Evolutionary conservation across 2,329 filamentous ascomycete genomes (phyloP).

Genomic region (Colletotrichum scovillei): DNA sequence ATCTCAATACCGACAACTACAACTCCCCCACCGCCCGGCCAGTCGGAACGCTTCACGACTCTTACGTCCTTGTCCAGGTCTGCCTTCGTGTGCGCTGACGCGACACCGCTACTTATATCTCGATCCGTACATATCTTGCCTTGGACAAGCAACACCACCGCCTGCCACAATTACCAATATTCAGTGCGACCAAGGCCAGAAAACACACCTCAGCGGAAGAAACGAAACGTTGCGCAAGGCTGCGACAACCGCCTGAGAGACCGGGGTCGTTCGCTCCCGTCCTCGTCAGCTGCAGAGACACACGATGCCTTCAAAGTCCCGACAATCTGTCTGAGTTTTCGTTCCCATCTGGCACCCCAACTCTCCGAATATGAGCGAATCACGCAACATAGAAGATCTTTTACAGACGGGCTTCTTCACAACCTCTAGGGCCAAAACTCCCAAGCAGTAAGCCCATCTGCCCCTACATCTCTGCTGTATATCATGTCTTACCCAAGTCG

Average conservation of each 20-base stretch:
- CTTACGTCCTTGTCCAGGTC: constrained; percentile 4
- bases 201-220: background rate
- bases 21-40: background rate
- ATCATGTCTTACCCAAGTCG: constrained; percentile 2
- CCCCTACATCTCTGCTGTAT: background rate
- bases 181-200: background rate
- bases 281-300: constrained; percentile 8
- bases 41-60: constrained; percentile 14
- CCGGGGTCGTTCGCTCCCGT: constrained; percentile 4
- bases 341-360: background rate
- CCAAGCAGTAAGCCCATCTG: constrained; percentile 45
- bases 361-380: constrained; percentile 52
- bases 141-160: background rate
- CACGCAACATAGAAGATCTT: constrained; percentile 57
- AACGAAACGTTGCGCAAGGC: constrained; percentile 13
- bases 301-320: constrained; percentile 30
- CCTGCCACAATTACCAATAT: background rate
- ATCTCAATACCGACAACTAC: background rate
- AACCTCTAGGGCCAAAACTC: constrained; percentile 56
- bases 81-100: background rate
- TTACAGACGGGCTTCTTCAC: constrained; percentile 63
- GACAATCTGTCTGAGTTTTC: constrained; percentile 10
- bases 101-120: constrained; percentile 1
- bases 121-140: background rate
- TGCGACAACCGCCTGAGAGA: constrained; percentile 17